phyloP scores from a whole-genome alignment of 2,329 filamentous ascomycete species.

The Phyllosticta citrichinensis region DNA sequence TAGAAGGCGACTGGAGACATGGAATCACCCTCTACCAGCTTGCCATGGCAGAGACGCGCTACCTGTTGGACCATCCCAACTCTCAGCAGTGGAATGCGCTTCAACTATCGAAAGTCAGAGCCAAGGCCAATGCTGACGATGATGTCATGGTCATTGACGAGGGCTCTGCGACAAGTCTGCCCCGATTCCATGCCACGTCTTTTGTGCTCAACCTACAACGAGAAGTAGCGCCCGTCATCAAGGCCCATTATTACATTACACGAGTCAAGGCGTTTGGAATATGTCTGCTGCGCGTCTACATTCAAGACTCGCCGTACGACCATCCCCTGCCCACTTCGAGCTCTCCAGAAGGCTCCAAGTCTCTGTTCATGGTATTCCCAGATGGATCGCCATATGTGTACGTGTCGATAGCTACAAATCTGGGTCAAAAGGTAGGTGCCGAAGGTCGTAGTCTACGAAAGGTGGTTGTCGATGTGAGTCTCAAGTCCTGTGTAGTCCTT shows the following conservation, averaged over 20 bases:
- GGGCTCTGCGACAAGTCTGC: constrained; percentile 33
- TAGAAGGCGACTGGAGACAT: constrained; percentile 48
- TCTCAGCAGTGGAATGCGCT: constrained; percentile 45
- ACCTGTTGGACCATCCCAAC: constrained; percentile 43
- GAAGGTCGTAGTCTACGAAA: constrained; percentile 50
- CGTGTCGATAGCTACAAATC: constrained; percentile 40
- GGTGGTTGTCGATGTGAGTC: constrained; percentile 51
- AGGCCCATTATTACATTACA: constrained; percentile 73
- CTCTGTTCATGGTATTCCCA: constrained; percentile 73
- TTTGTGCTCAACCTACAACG: constrained; percentile 68
- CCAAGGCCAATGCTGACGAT: constrained; percentile 13
- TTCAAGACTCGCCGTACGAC: constrained; percentile 67
- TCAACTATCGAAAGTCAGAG: constrained; percentile 31
- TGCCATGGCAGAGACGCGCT: constrained; percentile 44
- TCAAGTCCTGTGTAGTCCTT: too few relatives aligned
- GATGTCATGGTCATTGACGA: constrained; percentile 31
- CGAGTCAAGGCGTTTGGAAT: constrained; percentile 60
- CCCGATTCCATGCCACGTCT: constrained; percentile 69
- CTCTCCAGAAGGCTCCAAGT: constrained; percentile 51
- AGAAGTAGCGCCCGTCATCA: constrained; percentile 67
- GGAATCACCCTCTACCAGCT: constrained; percentile 46
- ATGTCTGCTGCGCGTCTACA: constrained; percentile 66
- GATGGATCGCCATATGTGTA: constrained; percentile 71
- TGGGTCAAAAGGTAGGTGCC: constrained; percentile 24
- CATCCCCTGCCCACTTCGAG: constrained; percentile 14